Percentiles rank a stretch among this genome's conserved stretches.
phyloP scores from a whole-genome alignment of 768 basidiomycete genomes.

The Mrakia gelida region DNA sequence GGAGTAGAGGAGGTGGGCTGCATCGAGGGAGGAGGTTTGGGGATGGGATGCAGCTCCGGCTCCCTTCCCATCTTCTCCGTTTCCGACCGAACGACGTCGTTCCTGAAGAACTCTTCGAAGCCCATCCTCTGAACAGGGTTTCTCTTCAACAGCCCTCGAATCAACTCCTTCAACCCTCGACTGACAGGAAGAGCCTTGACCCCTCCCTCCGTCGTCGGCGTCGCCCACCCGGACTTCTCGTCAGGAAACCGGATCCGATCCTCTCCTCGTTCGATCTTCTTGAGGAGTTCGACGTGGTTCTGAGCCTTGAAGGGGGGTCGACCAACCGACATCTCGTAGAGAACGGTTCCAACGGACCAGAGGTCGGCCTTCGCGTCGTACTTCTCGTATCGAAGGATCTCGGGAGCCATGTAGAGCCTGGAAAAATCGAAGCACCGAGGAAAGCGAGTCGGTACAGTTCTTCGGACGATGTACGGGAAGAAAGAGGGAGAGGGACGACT shows the following conservation, averaged over 20 bases:
- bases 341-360: slow-evolving; percentile 95
- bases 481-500: slow-evolving; percentile 43
- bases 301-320: slow-evolving; percentile 90
- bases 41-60: slow-evolving; percentile 28
- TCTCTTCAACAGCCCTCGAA: slow-evolving; percentile 75
- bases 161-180: slow-evolving; percentile 77
- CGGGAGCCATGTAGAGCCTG: slow-evolving; percentile 97
- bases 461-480: not conserved
- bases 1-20: slow-evolving; percentile 21
- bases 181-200: slow-evolving; percentile 24
- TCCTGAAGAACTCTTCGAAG: slow-evolving; percentile 89
- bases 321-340: slow-evolving; percentile 92
- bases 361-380: slow-evolving; percentile 97
- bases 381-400: slow-evolving; percentile 92
- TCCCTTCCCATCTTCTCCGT: slow-evolving; percentile 33
- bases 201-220: slow-evolving; percentile 37
- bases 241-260: slow-evolving; percentile 85
- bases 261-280: slow-evolving; percentile 86
- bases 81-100: slow-evolving; percentile 50
- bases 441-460: not conserved
- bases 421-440: not conserved
- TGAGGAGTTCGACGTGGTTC: slow-evolving; percentile 91
- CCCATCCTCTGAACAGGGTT: slow-evolving; percentile 76
- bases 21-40: slow-evolving; percentile 32
- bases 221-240: slow-evolving; percentile 51